Evolutionary conservation across 2,329 filamentous ascomycete species (phyloP), one percentile per base, ranked within the genome.

Genomic region (Microthyrium microscopicum): DNA sequence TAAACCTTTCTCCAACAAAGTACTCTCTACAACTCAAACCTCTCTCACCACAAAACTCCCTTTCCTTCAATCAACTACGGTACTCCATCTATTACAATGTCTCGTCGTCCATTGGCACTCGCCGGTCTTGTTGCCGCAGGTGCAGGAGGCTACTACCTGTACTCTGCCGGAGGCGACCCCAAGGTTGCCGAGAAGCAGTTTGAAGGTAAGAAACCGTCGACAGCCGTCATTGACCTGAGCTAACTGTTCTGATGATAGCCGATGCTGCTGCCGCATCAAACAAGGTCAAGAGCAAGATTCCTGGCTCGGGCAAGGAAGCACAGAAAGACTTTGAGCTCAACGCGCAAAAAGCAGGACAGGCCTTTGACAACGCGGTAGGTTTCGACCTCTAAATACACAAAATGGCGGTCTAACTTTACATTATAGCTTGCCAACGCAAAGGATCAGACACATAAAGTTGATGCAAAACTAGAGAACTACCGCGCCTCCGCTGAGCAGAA

Each of bases 101-200:
- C 49, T 37, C 51, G 50, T 32, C 54, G 51, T 41, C 41, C 53
- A 40, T 43, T 58, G 35, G 48, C 53, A 26, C 49, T 62, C 45
- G 50, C 77, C 46, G 77, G 75, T 46, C 57, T 73, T 44, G 69
- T 64, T 39, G 73, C 70, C 42, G 76, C 68, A 20, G 71, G 70
- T 46, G 77, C 73, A 42, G 61, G 74, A 38, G 83, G 79, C 27
- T 95, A 93, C 67, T 95, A 95, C 64, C 69, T 95, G 41, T 98
- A 92, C 66, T 66, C 60, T 33, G 78, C 85, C 12, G 87, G 87
- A 40, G 85, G 87, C 37, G 70, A 73, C 54, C 67, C 82, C 33
- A 81, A 78, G 56, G 73, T 69, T 31, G 87, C 85, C n/a, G 73
- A 84, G 67, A 80, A 87, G 65, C 66, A 89, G 55, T 68, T 80